Base-by-base conservation (phyloP, 2,329 filamentous ascomycete species). In the Exophiala oligosperma region DNA sequence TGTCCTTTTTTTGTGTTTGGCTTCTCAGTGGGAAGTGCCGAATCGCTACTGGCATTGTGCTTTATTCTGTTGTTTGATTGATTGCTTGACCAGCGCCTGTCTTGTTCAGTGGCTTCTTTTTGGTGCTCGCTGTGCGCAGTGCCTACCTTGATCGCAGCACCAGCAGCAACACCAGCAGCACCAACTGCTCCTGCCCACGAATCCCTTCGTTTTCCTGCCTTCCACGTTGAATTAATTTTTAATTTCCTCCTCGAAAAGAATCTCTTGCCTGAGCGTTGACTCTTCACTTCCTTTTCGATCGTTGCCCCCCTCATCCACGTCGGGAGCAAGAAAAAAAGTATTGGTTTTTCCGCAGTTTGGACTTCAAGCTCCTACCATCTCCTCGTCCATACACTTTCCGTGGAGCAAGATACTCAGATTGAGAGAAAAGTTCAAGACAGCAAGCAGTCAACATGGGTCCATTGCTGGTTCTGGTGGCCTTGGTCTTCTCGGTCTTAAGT, bases 401-500 rank as follows among this genome's bases (percentile, higher is more conserved):
- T 17, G 46, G 12, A 28, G 12, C n/a, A 14, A 17, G 26, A 28
- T 11, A 48, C 11, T 5, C 12, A 17, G 17, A 17, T 17, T 17
- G 17, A 17, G 17, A 17, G 9, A 12, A 28, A n/a, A 28, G 32
- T 29, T 48, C 23, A n/a, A 2, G n/a, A 12, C 24, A 17, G 46
- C 9, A 12, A 29, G 28, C 9, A 48, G 46, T 29, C 24, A 48
- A 28, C 8, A 64, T 64, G 62, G 21, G 14, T 54, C 26, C 49
- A 48, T 37, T 51, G 8, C 14, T 54, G 32, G 37, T 43, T 14
- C 43, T 58, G 12, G 35, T 60, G 40, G 28, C 59, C 41, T 37
- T 63, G 37, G 24, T 57, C 38, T 43, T 67, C 21, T 38, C 58
- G 28, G 49, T 62, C 43, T 23, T 66, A 11, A 70, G 68, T 49